Base-by-base conservation (phyloP, 768 basidiomycete species). In the Sarcodon aspratus region DNA sequence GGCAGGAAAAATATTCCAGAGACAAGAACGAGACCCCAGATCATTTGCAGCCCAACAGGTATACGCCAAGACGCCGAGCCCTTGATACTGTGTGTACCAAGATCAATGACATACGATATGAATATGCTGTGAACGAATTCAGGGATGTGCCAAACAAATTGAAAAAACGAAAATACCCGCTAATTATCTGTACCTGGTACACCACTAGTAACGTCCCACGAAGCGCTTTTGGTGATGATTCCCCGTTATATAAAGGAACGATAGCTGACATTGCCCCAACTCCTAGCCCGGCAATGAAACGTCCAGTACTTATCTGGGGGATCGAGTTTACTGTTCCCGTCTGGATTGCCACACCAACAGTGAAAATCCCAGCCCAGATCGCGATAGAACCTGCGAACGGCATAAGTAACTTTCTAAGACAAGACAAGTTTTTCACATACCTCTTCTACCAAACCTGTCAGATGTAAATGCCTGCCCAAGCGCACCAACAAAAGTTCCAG, bases 181-280 rank as follows among this genome's bases (percentile, higher is more conserved):
- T 66, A 55, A 85, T 84, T 52, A 88, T 85, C 60, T 85, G 83
- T 9, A 87, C 66, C 58, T 88, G 85, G 57, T 88, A 88, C 12
- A 89, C 65, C 1, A 84, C 83, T 27, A 90, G 66, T 9, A 71
- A 77, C 15, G 81, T 75, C 7, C 85, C 87, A 58, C 86, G 76
- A 50, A 88, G 70, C 1, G 76, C 72, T 58, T 85, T 85, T 0
- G 86, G 86, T 0, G 85, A 76, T 0, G 84, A 82, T 63, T 88
- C 85, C 36, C 85, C 85, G 53, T 83, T 85, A 61, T 87, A 88
- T 7, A 88, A 53, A 9, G 62, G 65, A 5, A 59, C 62, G 52
- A 57, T 58, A 40, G 54, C 61, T 51, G 76, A 87, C 45, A 87
- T 57, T 3, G 85, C 80, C 2, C 85, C 84, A 1, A 89, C 85